Evolutionary conservation across 1,284 basidiomycete genomes (phyloP).

Genomic region (Melampsora americana): DNA sequence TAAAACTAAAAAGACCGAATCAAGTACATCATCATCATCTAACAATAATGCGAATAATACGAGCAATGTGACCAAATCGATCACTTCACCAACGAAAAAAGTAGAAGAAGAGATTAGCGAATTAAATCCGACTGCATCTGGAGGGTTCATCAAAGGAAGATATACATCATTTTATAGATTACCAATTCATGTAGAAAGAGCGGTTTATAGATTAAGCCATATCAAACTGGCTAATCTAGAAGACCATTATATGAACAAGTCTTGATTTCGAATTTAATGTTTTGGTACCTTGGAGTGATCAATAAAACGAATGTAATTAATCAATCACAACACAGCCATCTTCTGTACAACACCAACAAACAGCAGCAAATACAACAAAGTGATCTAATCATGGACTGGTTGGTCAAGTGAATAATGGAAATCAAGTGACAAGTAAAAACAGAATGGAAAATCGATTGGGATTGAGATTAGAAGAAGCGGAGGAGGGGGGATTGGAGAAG

Average conservation of each 20-base stretch:
- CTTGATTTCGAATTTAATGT: slow-evolving; percentile 86
- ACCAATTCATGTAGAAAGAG: slow-evolving; percentile 95
- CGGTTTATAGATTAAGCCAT: slow-evolving; percentile 92
- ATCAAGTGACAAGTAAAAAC: too few species aligned
- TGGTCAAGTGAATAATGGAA: slow-evolving; percentile 16
- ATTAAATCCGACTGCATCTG: slow-evolving; percentile 59
- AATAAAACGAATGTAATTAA: slow-evolving; percentile 62
- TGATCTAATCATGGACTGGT: neutral
- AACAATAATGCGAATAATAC: neutral
- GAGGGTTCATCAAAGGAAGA: slow-evolving; percentile 41
- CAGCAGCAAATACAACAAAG: too few species aligned
- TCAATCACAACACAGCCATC: slow-evolving; percentile 44
- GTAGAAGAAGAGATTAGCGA: slow-evolving; percentile 29
- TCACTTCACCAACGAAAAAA: slow-evolving; percentile 44
- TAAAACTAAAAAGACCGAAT: neutral
- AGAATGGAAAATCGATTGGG: too few species aligned
- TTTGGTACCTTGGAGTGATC: slow-evolving; percentile 99
- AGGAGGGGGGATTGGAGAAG: too few species aligned
- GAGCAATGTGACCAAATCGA: neutral
- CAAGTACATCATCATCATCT: neutral
- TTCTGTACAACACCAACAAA: slow-evolving; percentile 43
- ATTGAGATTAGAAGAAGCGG: too few species aligned
- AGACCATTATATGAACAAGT: slow-evolving; percentile 97
- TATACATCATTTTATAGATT: slow-evolving; percentile 71
- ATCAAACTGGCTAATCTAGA: slow-evolving; percentile 96